Conservation (phyloP, 257 asterid species). For the Voacanga thouarsii region DNA sequence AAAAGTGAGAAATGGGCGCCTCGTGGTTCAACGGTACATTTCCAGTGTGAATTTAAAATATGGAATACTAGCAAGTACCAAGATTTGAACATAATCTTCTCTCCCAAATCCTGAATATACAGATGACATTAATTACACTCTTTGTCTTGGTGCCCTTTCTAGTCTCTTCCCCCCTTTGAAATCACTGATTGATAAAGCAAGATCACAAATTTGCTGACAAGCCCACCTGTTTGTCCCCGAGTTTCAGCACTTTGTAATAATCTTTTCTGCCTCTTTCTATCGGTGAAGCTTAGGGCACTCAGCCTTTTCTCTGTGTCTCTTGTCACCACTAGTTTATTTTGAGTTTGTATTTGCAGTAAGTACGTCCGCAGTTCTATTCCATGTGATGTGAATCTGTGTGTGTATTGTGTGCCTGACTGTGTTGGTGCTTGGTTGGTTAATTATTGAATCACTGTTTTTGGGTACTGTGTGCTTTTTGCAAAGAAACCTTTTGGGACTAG, state of each 20-base stretch:
- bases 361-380: background rate
- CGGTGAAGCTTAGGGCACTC: slow-evolving; percentile 14
- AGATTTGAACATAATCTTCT: slow-evolving; percentile 7
- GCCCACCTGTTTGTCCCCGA: background rate
- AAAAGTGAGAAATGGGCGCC: background rate
- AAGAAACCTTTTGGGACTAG: slow-evolving; percentile 41
- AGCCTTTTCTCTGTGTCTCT: slow-evolving; percentile 14
- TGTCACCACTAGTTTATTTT: slow-evolving; percentile 16
- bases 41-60: slow-evolving; percentile 6
- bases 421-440: slow-evolving; percentile 10
- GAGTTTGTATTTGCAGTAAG: slow-evolving; percentile 10
- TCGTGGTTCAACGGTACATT: slow-evolving; percentile 48
- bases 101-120: slow-evolving; percentile 10
- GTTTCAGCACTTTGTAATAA: slow-evolving; percentile 14
- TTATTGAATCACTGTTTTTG: slow-evolving; percentile 16
- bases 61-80: background rate
- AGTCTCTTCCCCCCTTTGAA: background rate
- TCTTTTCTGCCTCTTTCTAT: slow-evolving; percentile 7
- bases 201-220: slow-evolving; percentile 4
- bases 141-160: background rate
- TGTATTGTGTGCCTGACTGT: background rate
- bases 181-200: background rate
- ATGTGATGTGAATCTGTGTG: background rate
- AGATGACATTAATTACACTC: background rate
- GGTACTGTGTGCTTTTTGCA: slow-evolving; percentile 32